Evolutionary conservation across 2,329 filamentous ascomycete genomes (phyloP).

Genomic region (Lasiodiplodia citricola): DNA sequence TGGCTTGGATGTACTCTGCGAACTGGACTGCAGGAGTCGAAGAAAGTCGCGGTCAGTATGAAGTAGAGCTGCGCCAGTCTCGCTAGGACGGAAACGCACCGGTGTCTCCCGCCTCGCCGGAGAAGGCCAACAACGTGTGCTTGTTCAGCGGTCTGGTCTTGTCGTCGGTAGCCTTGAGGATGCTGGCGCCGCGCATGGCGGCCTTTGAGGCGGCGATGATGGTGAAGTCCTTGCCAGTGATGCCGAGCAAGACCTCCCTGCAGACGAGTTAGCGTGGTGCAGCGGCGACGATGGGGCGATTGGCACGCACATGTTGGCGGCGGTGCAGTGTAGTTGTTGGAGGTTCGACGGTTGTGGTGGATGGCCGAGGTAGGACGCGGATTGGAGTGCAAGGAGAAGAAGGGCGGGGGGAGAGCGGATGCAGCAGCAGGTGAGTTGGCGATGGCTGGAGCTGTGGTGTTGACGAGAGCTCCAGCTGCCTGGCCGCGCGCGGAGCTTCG

Average conservation of each 20-base stretch:
- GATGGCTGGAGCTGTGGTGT: conserved; percentile 22
- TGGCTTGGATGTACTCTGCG: conserved; percentile 98
- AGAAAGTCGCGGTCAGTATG: conserved; percentile 30
- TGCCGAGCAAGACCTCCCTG: conserved; percentile 97
- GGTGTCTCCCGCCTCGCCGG: conserved; percentile 94
- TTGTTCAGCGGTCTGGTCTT: conserved; percentile 94
- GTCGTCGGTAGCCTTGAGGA: conserved; percentile 94
- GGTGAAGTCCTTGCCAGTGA: conserved; percentile 99
- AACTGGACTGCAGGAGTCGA: conserved; percentile 77
- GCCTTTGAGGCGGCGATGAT: conserved; percentile 97
- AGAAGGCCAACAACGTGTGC: conserved; percentile 93
- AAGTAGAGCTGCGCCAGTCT: background rate
- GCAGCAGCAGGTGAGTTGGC: background rate
- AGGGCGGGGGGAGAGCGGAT: conserved; percentile 1
- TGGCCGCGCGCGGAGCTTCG: conserved; percentile 19
- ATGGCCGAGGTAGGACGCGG: background rate
- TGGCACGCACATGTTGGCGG: conserved; percentile 25
- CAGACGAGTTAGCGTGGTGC: conserved; percentile 2
- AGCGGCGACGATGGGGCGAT: background rate
- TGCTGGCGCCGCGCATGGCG: conserved; percentile 94
- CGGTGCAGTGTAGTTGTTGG: background rate
- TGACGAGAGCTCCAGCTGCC: conserved; percentile 27
- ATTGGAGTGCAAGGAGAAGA: background rate
- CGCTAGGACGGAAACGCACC: conserved; percentile 57
- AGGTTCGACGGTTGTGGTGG: background rate